These are phyloP conservation scores for Apiospora hydei DNA, from an alignment of 2,329 filamentous ascomycete genomes.

Conservation along the genomic window DNA sequence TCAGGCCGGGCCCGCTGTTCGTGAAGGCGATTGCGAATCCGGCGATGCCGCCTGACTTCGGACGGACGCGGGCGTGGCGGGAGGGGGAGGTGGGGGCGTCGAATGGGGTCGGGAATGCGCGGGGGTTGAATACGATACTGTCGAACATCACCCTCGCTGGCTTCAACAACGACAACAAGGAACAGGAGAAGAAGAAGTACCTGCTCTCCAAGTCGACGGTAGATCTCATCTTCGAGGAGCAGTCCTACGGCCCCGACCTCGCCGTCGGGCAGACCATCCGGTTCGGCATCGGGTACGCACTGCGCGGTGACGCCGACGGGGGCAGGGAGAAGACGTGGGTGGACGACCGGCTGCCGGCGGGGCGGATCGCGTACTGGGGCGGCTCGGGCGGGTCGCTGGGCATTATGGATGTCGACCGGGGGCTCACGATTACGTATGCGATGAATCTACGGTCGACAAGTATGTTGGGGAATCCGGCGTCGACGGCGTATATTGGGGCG, in stretches of 20 bases:
- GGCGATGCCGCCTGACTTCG: conserved; percentile 31
- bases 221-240: conserved; percentile 53
- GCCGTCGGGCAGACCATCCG: conserved; percentile 44
- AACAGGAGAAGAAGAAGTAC: conserved; percentile 28
- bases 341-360: conserved; percentile 42
- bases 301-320: conserved; percentile 39
- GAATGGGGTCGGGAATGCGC: conserved; percentile 56
- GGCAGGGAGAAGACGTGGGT: conserved; percentile 29
- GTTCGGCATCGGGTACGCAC: conserved; percentile 51
- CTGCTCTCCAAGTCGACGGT: conserved; percentile 51
- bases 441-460: conserved; percentile 33
- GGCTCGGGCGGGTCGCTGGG: conserved; percentile 36
- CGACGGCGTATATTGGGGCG: conserved; percentile 32
- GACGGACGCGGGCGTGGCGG: conserved; percentile 45
- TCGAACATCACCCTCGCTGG: conserved; percentile 62
- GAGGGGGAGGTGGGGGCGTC: conserved; percentile 48
- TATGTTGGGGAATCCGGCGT: conserved; percentile 31
- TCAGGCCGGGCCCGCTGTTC: conserved; percentile 37
- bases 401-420: conserved; percentile 35
- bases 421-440: conserved; percentile 35
- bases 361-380: conserved; percentile 38
- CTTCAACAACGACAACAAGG: not conserved
- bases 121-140: conserved; percentile 49
- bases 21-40: conserved; percentile 41
- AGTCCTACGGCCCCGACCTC: conserved; percentile 49